These are phyloP conservation scores for Dryadomyces quercivorus DNA, from an alignment of 2,329 filamentous ascomycete species.

Conservation along the genomic window DNA sequence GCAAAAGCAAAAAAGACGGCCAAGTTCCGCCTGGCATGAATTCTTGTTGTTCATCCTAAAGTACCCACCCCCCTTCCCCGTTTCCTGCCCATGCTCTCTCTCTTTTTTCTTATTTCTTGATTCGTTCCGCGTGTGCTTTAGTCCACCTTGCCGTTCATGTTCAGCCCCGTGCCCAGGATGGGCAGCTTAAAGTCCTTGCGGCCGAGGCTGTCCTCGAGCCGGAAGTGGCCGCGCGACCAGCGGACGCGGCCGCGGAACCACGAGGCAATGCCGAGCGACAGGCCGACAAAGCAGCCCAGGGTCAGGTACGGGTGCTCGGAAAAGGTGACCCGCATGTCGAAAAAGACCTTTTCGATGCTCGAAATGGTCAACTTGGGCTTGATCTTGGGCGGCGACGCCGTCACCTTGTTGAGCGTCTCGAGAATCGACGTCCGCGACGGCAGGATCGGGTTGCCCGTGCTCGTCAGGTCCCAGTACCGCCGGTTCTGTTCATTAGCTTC, in stretches of 20 bases:
- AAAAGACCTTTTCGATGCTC: slow-evolving; percentile 58
- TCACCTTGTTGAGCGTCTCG: slow-evolving; percentile 67
- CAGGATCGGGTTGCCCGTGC: slow-evolving; percentile 80
- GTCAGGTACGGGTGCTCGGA: slow-evolving; percentile 47
- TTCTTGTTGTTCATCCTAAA: not conserved
- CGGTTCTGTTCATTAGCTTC: slow-evolving; percentile 53
- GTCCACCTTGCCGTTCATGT: slow-evolving; percentile 37
- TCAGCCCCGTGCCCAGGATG: slow-evolving; percentile 34
- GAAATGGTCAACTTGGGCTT: slow-evolving; percentile 67
- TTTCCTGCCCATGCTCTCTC: too few species aligned
- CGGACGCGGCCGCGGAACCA: slow-evolving; percentile 44
- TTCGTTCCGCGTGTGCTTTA: slow-evolving; percentile 13
- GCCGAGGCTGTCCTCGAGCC: slow-evolving; percentile 41
- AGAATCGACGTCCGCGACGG: slow-evolving; percentile 83
- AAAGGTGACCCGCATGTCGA: slow-evolving; percentile 48
- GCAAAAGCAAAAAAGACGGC: not conserved
- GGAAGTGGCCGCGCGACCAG: slow-evolving; percentile 47
- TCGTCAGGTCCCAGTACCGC: slow-evolving; percentile 87
- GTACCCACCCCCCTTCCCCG: not conserved
- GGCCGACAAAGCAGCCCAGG: slow-evolving; percentile 42
- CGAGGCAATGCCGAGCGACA: slow-evolving; percentile 38
- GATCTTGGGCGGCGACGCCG: slow-evolving; percentile 57
- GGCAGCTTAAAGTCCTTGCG: slow-evolving; percentile 50
- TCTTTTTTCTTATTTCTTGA: too few species aligned
- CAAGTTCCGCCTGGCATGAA: not conserved